These are phyloP conservation scores for Cladosporium halotolerans DNA, from an alignment of 2,329 filamentous ascomycete genomes.

Conservation along the genomic window DNA sequence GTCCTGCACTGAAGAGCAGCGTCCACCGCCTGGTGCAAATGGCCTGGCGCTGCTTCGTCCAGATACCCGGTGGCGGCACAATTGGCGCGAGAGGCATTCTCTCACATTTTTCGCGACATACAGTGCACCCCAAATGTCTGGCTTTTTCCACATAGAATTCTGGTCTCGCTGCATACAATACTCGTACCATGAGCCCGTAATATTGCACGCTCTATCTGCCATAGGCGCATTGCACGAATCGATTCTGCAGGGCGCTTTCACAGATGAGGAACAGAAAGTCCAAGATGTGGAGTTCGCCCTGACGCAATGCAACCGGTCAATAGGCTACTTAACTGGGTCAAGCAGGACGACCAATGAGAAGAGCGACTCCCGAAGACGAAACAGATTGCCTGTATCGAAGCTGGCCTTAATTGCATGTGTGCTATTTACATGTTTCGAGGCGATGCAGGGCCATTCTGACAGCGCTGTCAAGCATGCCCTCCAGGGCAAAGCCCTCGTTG, in stretches of 20 bases:
- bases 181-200: constrained; percentile 28
- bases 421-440: constrained; percentile 30
- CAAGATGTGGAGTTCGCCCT: constrained; percentile 29
- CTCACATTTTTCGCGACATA: constrained; percentile 26
- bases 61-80: constrained; percentile 27
- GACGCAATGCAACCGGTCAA: constrained; percentile 29
- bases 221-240: constrained; percentile 30
- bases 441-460: constrained; percentile 30
- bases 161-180: constrained; percentile 29
- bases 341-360: constrained; percentile 9
- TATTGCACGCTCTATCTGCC: constrained; percentile 29
- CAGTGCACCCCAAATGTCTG: constrained; percentile 35
- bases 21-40: constrained; percentile 11
- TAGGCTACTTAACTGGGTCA: constrained; percentile 24
- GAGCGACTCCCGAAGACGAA: not conserved
- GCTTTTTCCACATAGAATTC: constrained; percentile 29
- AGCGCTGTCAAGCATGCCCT: constrained; percentile 29
- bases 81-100: constrained; percentile 28
- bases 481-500: constrained; percentile 25
- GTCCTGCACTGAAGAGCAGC: constrained; percentile 11
- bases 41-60: constrained; percentile 20
- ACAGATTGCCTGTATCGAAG: constrained; percentile 18
- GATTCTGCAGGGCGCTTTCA: constrained; percentile 27
- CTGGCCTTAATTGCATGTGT: constrained; percentile 28
- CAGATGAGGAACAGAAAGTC: constrained; percentile 26